phyloP scores from a whole-genome alignment of 805 yeast genomes.

The Kuraishia floccosa region DNA sequence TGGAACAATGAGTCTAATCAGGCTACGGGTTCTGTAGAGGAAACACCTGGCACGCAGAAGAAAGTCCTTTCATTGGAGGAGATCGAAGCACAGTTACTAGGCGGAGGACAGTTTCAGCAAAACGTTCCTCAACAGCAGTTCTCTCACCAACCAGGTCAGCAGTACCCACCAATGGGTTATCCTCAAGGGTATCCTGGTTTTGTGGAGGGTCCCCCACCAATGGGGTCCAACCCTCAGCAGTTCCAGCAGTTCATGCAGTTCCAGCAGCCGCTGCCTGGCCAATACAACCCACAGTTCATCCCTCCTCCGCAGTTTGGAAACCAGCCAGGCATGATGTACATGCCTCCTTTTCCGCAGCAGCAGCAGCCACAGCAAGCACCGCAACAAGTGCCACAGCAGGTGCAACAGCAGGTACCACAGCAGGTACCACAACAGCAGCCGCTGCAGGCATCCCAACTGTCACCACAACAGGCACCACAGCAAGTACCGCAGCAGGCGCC shows the following conservation, averaged over 20 bases:
- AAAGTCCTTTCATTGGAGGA: slow-evolving; percentile 68
- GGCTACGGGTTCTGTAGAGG: slow-evolving; percentile 8
- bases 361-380: slow-evolving; percentile 2
- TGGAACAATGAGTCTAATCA: slow-evolving; percentile 34
- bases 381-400: slow-evolving; percentile 9
- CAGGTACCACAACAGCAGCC: slow-evolving; percentile 7
- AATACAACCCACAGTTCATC: slow-evolving; percentile 2
- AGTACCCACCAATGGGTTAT: too few relatives aligned
- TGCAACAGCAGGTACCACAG: slow-evolving; percentile 3
- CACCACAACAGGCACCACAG: slow-evolving; percentile 3
- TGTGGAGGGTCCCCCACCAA: too few relatives aligned
- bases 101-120: slow-evolving; percentile 21
- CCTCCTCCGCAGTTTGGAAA: slow-evolving; percentile 1
- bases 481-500: slow-evolving; percentile 1
- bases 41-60: slow-evolving; percentile 13
- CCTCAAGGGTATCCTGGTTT: too few relatives aligned
- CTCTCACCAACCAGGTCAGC: slow-evolving; percentile 12
- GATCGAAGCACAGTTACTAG: slow-evolving; percentile 66
- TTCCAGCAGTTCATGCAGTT: slow-evolving; percentile 4
- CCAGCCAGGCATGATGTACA: slow-evolving; percentile 1
- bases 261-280: slow-evolving; percentile 3
- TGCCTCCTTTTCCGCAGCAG: not conserved
- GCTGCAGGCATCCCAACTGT: slow-evolving; percentile 3
- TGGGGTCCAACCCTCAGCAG: too few relatives aligned
- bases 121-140: slow-evolving; percentile 12